These are phyloP conservation scores for Ascochyta viciae-villosae DNA, from an alignment of 2,329 filamentous ascomycete genomes.

Conservation along the genomic window DNA sequence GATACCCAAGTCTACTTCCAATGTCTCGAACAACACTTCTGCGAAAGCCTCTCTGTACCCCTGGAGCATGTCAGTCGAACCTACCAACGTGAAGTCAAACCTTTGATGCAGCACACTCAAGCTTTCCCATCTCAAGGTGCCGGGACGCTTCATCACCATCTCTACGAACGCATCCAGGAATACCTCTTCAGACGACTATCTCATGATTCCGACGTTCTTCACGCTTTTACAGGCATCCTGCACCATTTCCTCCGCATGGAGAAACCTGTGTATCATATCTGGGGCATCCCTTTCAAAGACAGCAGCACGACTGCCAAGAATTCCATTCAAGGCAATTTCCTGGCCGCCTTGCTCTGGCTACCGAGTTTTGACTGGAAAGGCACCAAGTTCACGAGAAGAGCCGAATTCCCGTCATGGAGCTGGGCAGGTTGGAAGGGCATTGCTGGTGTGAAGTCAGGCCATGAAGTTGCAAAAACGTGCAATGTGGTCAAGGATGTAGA, in stretches of 20 bases:
- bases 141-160: not conserved
- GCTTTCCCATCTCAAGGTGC: not conserved
- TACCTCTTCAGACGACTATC: not conserved
- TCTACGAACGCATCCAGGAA: not conserved
- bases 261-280: not conserved
- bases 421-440: slow-evolving; percentile 5
- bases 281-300: not conserved
- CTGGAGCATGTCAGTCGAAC: not conserved
- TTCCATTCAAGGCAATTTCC: not conserved
- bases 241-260: not conserved
- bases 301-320: not conserved
- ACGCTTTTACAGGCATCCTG: not conserved
- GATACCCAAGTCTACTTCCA: slow-evolving; percentile 42
- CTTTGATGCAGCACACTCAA: not conserved
- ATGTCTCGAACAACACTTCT: slow-evolving; percentile 21
- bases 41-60: not conserved
- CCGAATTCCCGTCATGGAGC: slow-evolving; percentile 3
- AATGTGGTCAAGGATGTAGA: not conserved
- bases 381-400: not conserved
- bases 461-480: not conserved
- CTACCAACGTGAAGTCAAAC: not conserved
- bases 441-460: not conserved
- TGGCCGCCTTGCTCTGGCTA: slow-evolving; percentile 1
- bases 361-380: not conserved
- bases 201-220: slow-evolving; percentile 1